Conservation (phyloP, 176 grass and related monocot species). For the Oryza rufipogon region DNA sequence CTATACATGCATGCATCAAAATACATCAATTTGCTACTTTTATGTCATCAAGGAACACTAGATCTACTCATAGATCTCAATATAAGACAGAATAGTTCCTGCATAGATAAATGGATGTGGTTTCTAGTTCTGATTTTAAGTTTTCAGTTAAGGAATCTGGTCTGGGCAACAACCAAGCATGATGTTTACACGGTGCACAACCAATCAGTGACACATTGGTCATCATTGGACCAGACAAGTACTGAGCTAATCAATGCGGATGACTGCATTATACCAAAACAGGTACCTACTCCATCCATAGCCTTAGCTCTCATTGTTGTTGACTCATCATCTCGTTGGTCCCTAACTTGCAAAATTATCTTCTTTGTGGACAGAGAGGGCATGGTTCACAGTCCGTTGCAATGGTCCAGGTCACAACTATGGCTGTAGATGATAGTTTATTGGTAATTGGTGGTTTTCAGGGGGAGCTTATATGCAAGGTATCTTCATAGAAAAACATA, state of each 20-base stretch:
- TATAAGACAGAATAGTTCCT: not conserved
- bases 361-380: slow-evolving; percentile 55
- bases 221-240: slow-evolving; percentile 64
- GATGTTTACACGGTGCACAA: slow-evolving; percentile 90
- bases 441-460: slow-evolving; percentile 89
- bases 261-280: slow-evolving; percentile 67
- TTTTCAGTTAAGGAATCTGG: slow-evolving; percentile 83
- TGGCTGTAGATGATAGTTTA: slow-evolving; percentile 74
- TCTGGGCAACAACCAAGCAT: slow-evolving; percentile 96
- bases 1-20: not conserved
- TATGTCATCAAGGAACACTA: not conserved
- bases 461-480: slow-evolving; percentile 97
- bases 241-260: slow-evolving; percentile 76
- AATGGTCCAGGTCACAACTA: slow-evolving; percentile 91
- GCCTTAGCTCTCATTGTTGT: not conserved
- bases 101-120: not conserved
- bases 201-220: slow-evolving; percentile 84
- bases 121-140: slow-evolving; percentile 29
- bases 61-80: slow-evolving; percentile 1
- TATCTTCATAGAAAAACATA: slow-evolving; percentile 34
- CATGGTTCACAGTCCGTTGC: slow-evolving; percentile 64
- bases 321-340: slow-evolving; percentile 25
- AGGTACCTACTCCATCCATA: slow-evolving; percentile 47
- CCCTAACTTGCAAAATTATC: slow-evolving; percentile 18
- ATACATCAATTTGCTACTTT: not conserved